These are phyloP conservation scores for Protea cynaroides DNA, from an alignment of 164 flowering plant genomes.

Conservation along the genomic window DNA sequence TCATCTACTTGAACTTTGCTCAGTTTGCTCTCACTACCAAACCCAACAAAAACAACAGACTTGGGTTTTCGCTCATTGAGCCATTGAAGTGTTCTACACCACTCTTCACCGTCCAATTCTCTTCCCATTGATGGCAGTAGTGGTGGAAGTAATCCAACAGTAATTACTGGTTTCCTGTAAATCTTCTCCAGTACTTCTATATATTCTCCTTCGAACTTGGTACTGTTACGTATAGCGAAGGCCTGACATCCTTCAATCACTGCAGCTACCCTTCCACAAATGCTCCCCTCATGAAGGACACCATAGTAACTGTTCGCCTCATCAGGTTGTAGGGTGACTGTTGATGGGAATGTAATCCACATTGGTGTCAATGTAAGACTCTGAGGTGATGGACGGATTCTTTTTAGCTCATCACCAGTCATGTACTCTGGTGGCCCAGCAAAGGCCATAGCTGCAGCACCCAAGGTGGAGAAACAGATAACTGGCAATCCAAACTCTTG, in stretches of 20 bases:
- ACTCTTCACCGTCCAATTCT: neutral
- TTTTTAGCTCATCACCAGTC: neutral
- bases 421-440: neutral
- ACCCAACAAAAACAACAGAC: constrained; percentile 26
- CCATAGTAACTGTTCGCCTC: too few species aligned
- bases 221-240: constrained; percentile 7
- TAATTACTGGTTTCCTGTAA: constrained; percentile 8
- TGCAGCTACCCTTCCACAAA: neutral
- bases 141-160: constrained; percentile 18
- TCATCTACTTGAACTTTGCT: constrained; percentile 10
- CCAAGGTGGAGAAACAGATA: neutral
- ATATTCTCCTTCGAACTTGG: constrained; percentile 13
- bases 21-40: constrained; percentile 18
- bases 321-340: neutral
- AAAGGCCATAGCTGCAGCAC: neutral
- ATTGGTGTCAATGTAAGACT: neutral
- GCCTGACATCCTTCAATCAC: neutral
- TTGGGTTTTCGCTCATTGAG: constrained; percentile 9
- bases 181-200: constrained; percentile 4
- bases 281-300: neutral
- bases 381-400: neutral
- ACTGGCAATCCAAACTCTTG: neutral
- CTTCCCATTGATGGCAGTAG: neutral
- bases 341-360: neutral
- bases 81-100: constrained; percentile 10